Base-by-base conservation (phyloP, 345 rosid genomes). In the Eucalyptus melliodora region DNA sequence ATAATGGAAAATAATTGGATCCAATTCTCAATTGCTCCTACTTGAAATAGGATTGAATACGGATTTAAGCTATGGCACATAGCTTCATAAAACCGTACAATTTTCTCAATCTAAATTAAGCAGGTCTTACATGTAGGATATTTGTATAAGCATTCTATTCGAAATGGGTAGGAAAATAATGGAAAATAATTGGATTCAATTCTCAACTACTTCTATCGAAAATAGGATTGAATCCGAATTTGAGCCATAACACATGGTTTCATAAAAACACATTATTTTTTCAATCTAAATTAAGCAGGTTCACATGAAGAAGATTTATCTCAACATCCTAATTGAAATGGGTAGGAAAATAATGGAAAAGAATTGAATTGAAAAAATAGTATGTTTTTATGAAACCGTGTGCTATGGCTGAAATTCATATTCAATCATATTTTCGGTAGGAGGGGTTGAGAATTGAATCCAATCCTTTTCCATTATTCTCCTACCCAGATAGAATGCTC, bases 121-220 rank as follows among this genome's bases (percentile, higher is more conserved):
- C 0, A 19, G 44, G 82, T 34, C 11, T 3, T 17, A 31, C 3
- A 3, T 0, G 8, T 5, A 27, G 31, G n/a, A 56, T 3, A 56
- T 9, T 56, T 56, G 62, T 23, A 3, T 1, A 0, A 24, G 27
- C 62, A 56, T 56, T 56, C 62, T 56, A 24, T 23, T 0, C 0
- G 1, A 55, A 23, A 55, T 0, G 3, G 6, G 30, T 56, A 23
- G 37, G 21, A 56, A 1, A 15, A 7, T n/a, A 42, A 30, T 88
- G 26, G 69, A 34, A 62, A 62, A 62, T 14, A 11, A 23, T 45
- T 10, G 51, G 65, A n/a, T 87, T 30, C 42, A 27, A 62, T 45
- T 62, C 9, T 87, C 89, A 37, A 21, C 12, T 9, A 9, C 45
- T 44, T 0, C 1, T 44, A 44, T 9, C 9, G 45, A 44, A 44